Evolutionary conservation across 1,139 yeast genomes (phyloP).

Genomic region (Meyerozyma athensensis): DNA sequence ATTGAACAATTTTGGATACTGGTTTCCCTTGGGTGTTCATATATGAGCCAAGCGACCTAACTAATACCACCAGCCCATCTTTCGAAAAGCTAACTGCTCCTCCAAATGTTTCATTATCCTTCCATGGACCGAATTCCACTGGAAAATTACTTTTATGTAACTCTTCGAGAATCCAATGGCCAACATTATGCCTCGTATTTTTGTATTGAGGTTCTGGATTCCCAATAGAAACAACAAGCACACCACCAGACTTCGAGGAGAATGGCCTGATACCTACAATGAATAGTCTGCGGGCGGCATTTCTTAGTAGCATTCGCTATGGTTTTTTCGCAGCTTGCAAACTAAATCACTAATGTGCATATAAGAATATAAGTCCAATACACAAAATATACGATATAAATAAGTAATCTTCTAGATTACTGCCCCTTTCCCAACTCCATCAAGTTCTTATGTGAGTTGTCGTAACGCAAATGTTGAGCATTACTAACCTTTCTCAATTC

Average conservation of each 20-base stretch:
- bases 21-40: slow-evolving; percentile 71
- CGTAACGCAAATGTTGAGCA: slow-evolving; percentile 30
- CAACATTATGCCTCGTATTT: slow-evolving; percentile 74
- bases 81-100: background rate
- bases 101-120: background rate
- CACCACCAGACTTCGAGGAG: background rate
- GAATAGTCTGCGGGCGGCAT: no score
- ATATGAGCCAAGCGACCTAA: slow-evolving; percentile 45
- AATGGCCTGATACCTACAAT: background rate
- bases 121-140: background rate
- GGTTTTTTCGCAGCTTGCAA: slow-evolving; percentile 1
- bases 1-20: slow-evolving; percentile 43
- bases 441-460: slow-evolving; percentile 12
- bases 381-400: background rate
- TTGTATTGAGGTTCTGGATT: slow-evolving; percentile 66
- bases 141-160: slow-evolving; percentile 17
- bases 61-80: slow-evolving; percentile 20
- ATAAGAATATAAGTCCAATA: no score
- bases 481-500: slow-evolving; percentile 52
- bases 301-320: no score
- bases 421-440: slow-evolving; percentile 6
- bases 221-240: slow-evolving; percentile 48
- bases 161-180: slow-evolving; percentile 49
- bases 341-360: no score
- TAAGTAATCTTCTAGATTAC: background rate